Evolutionary conservation across 306 rosid genomes (phyloP), one percentile per base, ranked within the genome.

Genomic region (Prunus campanulata): DNA sequence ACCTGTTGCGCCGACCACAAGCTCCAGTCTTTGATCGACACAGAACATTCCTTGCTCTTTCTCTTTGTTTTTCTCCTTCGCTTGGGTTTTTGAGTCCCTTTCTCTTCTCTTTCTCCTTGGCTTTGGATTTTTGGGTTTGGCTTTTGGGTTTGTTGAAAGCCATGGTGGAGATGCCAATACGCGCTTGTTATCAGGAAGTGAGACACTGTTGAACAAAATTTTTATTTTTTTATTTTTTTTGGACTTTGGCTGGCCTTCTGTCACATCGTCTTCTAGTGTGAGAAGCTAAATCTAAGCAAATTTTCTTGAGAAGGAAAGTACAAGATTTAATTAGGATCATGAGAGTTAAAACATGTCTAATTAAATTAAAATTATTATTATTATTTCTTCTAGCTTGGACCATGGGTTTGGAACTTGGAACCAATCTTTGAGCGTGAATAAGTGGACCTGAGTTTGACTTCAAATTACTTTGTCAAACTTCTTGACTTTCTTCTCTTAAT

Each of bases 1-100:
- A 30, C 46, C 12, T 18, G 68, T 8, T 3, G 27, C 27, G 77
- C 89, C 87, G 89, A 78, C 89, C 88, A 77, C 86, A 78, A 77
- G 88, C 50, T 80, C 22, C 54, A 39, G 12, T 6, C 29, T 20
- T 19, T 16, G 68, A 30, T 30, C 2, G 0, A 47, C 1, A 13
- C 1, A 11, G 87, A 73, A 79, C 79, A 82, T 87, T 88, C 85
- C 44, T 22, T 9, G 74, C 27, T 11, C 44, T 78, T 78, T 66
- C 90, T 54, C n/a, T 51, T 42, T 19, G 1, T 22, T 15, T 70
- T 1, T 5, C 11, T 16, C n/a, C 18, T 9, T 14, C 24, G 49
- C 8, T 60, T 15, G 12, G 24, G 2, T 9, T 11, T 11, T 61
- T 30, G 68, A 22, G 46, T 30, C 27, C 1, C 2, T 1, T 25